Evolutionary conservation across 768 basidiomycete genomes (phyloP).

Genomic region (Termitomyces sp.): DNA sequence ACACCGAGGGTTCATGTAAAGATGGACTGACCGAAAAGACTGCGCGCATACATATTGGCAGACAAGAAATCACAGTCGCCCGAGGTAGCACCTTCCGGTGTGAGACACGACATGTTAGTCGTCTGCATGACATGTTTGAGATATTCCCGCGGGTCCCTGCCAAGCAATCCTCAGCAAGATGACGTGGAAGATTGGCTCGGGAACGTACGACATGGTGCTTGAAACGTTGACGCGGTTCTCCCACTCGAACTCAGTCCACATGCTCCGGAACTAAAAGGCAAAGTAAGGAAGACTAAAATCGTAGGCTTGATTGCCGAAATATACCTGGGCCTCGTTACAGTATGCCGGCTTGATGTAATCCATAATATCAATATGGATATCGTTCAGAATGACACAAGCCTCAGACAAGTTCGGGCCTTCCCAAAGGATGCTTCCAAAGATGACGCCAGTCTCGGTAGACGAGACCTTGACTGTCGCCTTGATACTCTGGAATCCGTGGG

Average conservation of each 20-base stretch:
- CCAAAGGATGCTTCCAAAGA: conserved; percentile 97
- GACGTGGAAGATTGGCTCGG: neutral
- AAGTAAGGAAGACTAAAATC: neutral
- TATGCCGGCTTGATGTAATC: conserved; percentile 96
- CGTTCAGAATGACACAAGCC: conserved; percentile 90
- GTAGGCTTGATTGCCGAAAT: conserved; percentile 4
- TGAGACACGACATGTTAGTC: conserved; percentile 97
- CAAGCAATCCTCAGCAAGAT: neutral
- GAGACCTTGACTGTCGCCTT: conserved; percentile 99
- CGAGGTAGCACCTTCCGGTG: conserved; percentile 89
- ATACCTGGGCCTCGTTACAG: conserved; percentile 90
- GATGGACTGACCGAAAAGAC: conserved; percentile 75
- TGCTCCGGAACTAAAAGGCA: conserved; percentile 76
- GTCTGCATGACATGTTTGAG: conserved; percentile 93
- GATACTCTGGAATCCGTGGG: conserved; percentile 97
- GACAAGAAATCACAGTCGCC: conserved; percentile 97
- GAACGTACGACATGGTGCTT: conserved; percentile 70
- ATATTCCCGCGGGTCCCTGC: conserved; percentile 82
- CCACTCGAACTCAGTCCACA: conserved; percentile 99
- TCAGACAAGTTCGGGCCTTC: conserved; percentile 86
- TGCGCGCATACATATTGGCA: conserved; percentile 94
- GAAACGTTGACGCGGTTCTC: conserved; percentile 98
- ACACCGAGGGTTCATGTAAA: neutral
- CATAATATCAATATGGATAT: conserved; percentile 98
- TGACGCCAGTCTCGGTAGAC: conserved; percentile 97